These are phyloP conservation scores for Chytriomyces sp. DNA, from an alignment of 192 early-diverging fungal genomes.

Conservation along the genomic window DNA sequence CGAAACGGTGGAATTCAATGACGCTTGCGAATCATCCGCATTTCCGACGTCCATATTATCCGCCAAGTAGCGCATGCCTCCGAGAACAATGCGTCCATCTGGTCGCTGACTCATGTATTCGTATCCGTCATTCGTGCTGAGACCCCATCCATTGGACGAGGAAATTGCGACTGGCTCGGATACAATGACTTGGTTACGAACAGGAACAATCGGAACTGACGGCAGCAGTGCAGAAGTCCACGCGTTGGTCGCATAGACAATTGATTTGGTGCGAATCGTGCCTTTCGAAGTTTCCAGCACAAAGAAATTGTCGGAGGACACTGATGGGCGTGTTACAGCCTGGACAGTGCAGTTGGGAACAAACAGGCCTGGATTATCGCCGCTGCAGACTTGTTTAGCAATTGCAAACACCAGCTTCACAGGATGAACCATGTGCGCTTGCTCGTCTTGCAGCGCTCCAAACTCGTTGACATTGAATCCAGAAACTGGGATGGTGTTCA, in stretches of 20 bases:
- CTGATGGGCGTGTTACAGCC: neutral
- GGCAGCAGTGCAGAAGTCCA: constrained; percentile 50
- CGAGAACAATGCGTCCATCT: constrained; percentile 51
- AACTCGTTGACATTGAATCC: neutral
- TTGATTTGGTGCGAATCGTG: constrained; percentile 25
- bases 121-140: constrained; percentile 45
- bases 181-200: constrained; percentile 58
- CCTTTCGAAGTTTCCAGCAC: constrained; percentile 31
- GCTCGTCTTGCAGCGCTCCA: neutral
- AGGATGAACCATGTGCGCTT: constrained; percentile 4
- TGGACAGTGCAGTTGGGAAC: constrained; percentile 2
- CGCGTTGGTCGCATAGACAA: constrained; percentile 58
- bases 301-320: neutral
- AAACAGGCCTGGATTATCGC: neutral
- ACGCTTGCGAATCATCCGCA: constrained; percentile 34
- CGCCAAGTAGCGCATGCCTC: constrained; percentile 47
- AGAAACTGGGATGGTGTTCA: neutral
- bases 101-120: constrained; percentile 52
- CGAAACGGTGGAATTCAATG: constrained; percentile 29
- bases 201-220: constrained; percentile 44
- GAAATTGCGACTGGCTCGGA: constrained; percentile 24
- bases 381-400: neutral
- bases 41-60: constrained; percentile 43
- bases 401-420: constrained; percentile 6
- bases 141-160: neutral